A percentile compares a stretch with the other conserved stretches of the same genome.
Conservation (phyloP, 1,284 basidiomycete species). For the Naganishia liquefaciens region DNA sequence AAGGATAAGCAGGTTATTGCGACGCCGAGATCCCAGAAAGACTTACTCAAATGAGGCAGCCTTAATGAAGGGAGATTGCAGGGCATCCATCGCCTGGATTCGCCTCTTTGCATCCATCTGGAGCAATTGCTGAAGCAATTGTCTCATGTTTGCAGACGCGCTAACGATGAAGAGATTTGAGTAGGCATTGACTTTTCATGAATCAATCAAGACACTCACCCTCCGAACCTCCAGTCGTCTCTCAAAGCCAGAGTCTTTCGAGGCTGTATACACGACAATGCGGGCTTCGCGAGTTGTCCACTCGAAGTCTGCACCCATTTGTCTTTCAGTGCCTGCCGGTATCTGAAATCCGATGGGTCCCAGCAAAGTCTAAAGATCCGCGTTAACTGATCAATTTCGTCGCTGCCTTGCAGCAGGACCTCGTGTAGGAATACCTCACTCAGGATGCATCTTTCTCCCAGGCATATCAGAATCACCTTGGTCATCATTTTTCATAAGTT, state of each 20-base stretch:
- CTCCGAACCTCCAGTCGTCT: neutral
- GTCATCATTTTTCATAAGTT: conserved; percentile 15
- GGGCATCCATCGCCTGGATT: neutral
- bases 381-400: conserved; percentile 86
- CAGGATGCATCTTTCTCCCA: conserved; percentile 75
- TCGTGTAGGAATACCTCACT: conserved; percentile 90
- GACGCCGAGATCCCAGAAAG: neutral
- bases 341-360: neutral
- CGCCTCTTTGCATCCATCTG: neutral
- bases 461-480: neutral
- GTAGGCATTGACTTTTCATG: neutral
- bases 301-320: neutral
- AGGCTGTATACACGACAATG: neutral
- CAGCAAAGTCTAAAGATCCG: conserved; percentile 72
- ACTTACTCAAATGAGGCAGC: neutral
- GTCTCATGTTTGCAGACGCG: neutral
- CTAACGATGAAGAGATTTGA: neutral
- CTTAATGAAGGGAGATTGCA: neutral
- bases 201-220: neutral
- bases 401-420: conserved; percentile 83
- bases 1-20: neutral
- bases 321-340: neutral
- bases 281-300: neutral
- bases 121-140: neutral
- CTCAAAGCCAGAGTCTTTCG: neutral